Evolutionary conservation across 208 protist species (phyloP).

Genomic region (Strigomonas galati): DNA sequence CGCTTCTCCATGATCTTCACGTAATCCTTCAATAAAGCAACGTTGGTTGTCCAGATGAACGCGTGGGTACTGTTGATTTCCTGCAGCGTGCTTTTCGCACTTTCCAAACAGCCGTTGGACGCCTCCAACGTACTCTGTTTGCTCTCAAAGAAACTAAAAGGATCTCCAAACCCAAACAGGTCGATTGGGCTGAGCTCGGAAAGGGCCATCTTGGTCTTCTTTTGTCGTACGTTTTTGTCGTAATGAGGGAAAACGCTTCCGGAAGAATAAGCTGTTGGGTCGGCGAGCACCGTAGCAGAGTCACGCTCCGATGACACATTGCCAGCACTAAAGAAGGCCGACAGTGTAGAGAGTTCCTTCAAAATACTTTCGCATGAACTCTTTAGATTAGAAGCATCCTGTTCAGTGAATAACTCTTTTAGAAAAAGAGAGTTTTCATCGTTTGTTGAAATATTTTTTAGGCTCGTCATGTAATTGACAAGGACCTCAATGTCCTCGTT

Average conservation of each 20-base stretch:
- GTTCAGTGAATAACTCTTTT: background rate
- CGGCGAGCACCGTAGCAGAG: background rate
- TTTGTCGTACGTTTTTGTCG: background rate
- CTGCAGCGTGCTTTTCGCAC: slow-evolving; percentile 30
- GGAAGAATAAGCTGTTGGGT: background rate
- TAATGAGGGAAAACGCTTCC: slow-evolving; percentile 2
- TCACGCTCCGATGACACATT: background rate
- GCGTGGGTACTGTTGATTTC: slow-evolving; percentile 31
- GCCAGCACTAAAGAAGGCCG: slow-evolving; percentile 3
- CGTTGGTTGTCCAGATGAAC: slow-evolving; percentile 50
- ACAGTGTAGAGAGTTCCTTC: background rate
- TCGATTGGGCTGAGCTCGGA: background rate
- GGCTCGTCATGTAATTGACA: slow-evolving; percentile 21
- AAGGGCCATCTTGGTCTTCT: background rate
- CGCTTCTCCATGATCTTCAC: slow-evolving; percentile 24
- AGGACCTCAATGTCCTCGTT: slow-evolving; percentile 26
- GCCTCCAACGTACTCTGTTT: slow-evolving; percentile 26
- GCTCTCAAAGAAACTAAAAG: slow-evolving; percentile 32
- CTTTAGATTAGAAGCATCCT: background rate
- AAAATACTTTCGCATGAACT: slow-evolving; percentile 15
- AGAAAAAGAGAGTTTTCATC: background rate
- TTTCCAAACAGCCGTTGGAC: slow-evolving; percentile 23
- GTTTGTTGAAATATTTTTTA: slow-evolving; percentile 5
- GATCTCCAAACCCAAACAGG: slow-evolving; percentile 8
- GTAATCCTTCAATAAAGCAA: slow-evolving; percentile 31